phyloP scores from a whole-genome alignment of 2,329 filamentous ascomycete species.

The Penicillium sp. region DNA sequence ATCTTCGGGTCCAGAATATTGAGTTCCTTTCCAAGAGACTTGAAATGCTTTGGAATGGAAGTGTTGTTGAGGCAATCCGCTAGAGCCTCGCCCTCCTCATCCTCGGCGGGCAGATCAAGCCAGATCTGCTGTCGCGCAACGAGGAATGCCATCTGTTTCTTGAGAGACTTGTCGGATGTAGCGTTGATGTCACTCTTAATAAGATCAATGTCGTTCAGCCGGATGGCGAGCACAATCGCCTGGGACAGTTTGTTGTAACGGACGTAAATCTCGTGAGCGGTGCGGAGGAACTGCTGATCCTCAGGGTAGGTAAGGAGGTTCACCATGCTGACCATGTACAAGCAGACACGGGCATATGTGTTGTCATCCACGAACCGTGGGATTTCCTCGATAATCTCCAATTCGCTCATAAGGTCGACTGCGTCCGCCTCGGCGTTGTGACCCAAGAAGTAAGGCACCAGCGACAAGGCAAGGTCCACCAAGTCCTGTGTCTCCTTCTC shows the following conservation, averaged over 20 bases:
- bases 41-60: conserved; percentile 87
- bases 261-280: conserved; percentile 90
- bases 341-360: conserved; percentile 85
- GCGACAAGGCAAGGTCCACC: conserved; percentile 73
- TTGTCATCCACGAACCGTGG: conserved; percentile 87
- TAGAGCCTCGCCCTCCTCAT: conserved; percentile 69
- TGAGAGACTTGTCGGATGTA: conserved; percentile 74
- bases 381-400: conserved; percentile 94
- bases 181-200: conserved; percentile 79
- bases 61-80: conserved; percentile 83
- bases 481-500: conserved; percentile 83
- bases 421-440: conserved; percentile 98
- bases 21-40: conserved; percentile 87
- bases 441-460: conserved; percentile 92
- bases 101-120: conserved; percentile 63
- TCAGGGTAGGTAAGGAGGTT: conserved; percentile 96
- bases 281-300: conserved; percentile 90
- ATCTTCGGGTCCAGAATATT: conserved; percentile 96
- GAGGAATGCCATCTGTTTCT: conserved; percentile 92
- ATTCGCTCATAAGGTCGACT: conserved; percentile 92
- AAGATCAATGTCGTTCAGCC: conserved; percentile 80
- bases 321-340: conserved; percentile 99
- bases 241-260: conserved; percentile 90
- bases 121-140: conserved; percentile 88
- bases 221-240: conserved; percentile 90